Base-by-base conservation (phyloP, 129 eudicot species). In the Lonicera japonica region DNA sequence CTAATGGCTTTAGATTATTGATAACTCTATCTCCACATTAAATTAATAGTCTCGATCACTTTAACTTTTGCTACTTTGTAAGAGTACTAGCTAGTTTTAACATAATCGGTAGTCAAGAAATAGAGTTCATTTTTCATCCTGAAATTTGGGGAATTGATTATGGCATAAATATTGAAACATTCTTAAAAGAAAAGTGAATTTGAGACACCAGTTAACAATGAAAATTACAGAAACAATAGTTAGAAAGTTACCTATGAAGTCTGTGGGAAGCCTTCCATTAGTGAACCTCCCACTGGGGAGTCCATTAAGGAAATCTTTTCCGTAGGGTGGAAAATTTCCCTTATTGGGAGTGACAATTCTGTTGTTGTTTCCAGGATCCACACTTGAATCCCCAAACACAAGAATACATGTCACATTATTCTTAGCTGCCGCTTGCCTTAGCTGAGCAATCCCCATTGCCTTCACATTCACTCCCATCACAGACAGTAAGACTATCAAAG, bases 311-410 rank as follows among this genome's bases (percentile, higher is more conserved):
- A 85, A 86, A 65, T 85, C 87, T 21, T 65, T 47, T 34, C 97
- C 97, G 24, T 86, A 89, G 24, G 95, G 97, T 59, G 75, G 61
- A 68, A 80, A 89, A 51, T 89, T 82, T 25, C 90, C 73, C 67
- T 74, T 85, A 40, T 56, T 68, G 46, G 64, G 18, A 1, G 87
- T 82, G 13, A 43, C n/a, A 5, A 76, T 72, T 19, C 53, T 70
- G 70, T 80, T 64, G 67, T 87, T 87, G 66, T 87, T 83, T 11
- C 95, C 95, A 13, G 90, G 90, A 77, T 86, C 95, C 0, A 83
- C 95, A 61, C 84, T 73, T 4, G 95, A 87, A 67, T 87, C 95
- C 0, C 95, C 95, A 61, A 87, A 83, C 52, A 83, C 85, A 45
- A 82, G 9, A 43, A 86, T 29, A 70, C 83, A 82, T 23, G 83